A percentile compares a stretch with the other conserved stretches of the same genome.
Evolutionary conservation across 169 alveolate genomes (phyloP).

Genomic region (Blepharisma undulans): DNA sequence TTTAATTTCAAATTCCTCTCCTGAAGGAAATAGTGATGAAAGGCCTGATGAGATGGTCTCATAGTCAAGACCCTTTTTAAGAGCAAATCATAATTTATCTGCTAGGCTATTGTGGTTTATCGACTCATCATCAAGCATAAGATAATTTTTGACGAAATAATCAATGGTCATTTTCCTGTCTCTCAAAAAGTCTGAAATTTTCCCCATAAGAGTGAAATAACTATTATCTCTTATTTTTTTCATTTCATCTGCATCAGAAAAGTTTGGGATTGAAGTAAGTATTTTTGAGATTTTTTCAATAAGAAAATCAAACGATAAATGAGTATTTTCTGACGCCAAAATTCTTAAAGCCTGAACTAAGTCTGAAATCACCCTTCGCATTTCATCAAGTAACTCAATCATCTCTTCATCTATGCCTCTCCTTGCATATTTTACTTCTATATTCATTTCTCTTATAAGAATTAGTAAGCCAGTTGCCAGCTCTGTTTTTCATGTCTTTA

Average conservation of each 20-base stretch:
- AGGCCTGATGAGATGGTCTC: not conserved
- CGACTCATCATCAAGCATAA: not conserved
- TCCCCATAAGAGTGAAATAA: not conserved
- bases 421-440: not conserved
- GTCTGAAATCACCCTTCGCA: not conserved
- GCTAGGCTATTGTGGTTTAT: not conserved
- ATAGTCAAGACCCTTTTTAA: not conserved
- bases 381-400: not conserved
- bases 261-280: not conserved
- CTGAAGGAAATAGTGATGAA: not conserved
- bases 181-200: not conserved
- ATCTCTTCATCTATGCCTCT: not conserved
- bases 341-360: not conserved
- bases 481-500: slow-evolving; percentile 10
- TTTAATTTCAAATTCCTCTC: not conserved
- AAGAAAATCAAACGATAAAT: not conserved
- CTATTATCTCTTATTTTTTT: not conserved
- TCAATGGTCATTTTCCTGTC: slow-evolving; percentile 8
- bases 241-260: not conserved
- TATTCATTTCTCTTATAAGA: slow-evolving; percentile 5
- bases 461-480: not conserved
- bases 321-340: not conserved
- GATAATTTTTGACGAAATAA: not conserved
- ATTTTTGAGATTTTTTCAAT: not conserved
- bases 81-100: not conserved